phyloP scores from a whole-genome alignment of 2,329 filamentous ascomycete species.

The Talaromyces albobiverticillius region DNA sequence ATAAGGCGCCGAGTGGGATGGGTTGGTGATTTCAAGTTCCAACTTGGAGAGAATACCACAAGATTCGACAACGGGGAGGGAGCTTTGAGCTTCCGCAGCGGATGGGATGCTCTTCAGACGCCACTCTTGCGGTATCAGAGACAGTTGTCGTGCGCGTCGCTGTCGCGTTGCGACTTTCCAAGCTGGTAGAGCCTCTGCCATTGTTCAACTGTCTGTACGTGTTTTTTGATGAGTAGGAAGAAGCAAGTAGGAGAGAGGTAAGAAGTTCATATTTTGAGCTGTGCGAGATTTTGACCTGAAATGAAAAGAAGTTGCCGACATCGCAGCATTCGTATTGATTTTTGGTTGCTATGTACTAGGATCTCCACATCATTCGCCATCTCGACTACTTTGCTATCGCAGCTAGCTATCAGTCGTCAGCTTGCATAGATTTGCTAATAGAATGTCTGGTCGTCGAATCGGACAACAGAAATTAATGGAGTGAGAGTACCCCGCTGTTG shows the following conservation, averaged over 20 bases:
- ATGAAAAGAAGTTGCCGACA: background rate
- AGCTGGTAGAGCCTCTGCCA: background rate
- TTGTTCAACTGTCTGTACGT: background rate
- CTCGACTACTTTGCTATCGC: background rate
- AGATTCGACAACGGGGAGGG: conserved; percentile 23
- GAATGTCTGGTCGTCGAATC: too few relatives aligned
- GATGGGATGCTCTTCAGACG: background rate
- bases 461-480: too few relatives aligned
- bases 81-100: conserved; percentile 19
- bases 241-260: background rate
- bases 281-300: background rate
- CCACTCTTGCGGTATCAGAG: conserved; percentile 25
- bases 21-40: conserved; percentile 56
- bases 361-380: background rate
- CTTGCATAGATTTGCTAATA: background rate
- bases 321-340: background rate
- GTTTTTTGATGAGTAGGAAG: background rate
- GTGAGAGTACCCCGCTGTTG: background rate
- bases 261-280: background rate
- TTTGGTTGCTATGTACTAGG: background rate
- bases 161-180: background rate
- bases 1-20: conserved; percentile 42
- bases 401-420: background rate
- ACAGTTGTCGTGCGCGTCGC: conserved; percentile 11
- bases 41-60: conserved; percentile 51